Base-by-base conservation (phyloP, 2,329 filamentous ascomycete genomes). In the Sarocladiaceae sp. region DNA sequence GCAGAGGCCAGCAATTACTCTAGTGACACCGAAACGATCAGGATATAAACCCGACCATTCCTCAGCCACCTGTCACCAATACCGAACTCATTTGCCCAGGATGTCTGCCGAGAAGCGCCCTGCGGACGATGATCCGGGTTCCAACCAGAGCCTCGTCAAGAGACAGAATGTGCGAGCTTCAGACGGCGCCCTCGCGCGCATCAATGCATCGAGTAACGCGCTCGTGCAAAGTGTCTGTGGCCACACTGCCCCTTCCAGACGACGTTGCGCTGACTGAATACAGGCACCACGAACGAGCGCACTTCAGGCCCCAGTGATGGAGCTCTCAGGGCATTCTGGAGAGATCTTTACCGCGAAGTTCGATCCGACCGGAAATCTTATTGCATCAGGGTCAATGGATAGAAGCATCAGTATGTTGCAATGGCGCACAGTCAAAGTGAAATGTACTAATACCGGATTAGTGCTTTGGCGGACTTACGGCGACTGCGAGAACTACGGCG, bases 311-410 rank as follows among this genome's bases (percentile, higher is more conserved):
- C 91, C 93, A 2, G 87, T 97, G 40, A 97, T 97, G 91, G 90
- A 97, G 71, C 76, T 99, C 52, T 87, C 86, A 48, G 91, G 90
- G 64, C 82, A 82, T 65, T 74, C 76, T n/a, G 91, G 90, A 18
- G 94, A 99, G 72, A 83, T 99, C 46, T 97, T 97, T 65, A 80
- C 90, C 22, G 88, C 90, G 47, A 87, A 89, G 64, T 99, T 99
- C 65, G 90, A 97, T 65, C 87, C 90, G 2, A 87, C 87, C 2
- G 93, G 92, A 39, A 87, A 91, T 57, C 78, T 90, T 57, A 94
- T 97, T 61, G 94, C 94, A 37, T 97, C 94, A 1, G 93, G 90
- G 8, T 94, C 90, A 12, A 96, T 97, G 89, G 94, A 99, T 66
- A 82, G 92, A 61, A 89, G 85, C 54, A 94, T 99, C 61, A 77